phyloP scores from a whole-genome alignment of 805 yeast species.

The Candida tibetensis region DNA sequence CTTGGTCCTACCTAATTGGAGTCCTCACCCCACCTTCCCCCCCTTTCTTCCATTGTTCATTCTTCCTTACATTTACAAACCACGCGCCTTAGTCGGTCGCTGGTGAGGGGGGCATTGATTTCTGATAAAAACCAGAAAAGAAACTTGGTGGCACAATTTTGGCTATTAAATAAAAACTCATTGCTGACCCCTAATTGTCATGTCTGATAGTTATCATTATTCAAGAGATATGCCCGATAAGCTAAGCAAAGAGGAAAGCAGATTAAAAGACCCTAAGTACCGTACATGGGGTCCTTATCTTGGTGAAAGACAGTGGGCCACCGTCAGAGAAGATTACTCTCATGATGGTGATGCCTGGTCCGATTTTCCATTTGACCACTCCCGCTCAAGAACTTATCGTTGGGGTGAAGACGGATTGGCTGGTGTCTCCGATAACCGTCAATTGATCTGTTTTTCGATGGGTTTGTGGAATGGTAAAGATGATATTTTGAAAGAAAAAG shows the following conservation, averaged over 20 bases:
- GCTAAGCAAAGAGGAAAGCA: slow-evolving; percentile 37
- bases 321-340: slow-evolving; percentile 87
- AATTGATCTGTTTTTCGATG: slow-evolving; percentile 68
- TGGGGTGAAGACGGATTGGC: slow-evolving; percentile 98
- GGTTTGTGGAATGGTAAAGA: slow-evolving; percentile 93
- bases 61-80: no score
- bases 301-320: slow-evolving; percentile 73
- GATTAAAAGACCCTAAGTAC: slow-evolving; percentile 32
- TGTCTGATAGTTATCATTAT: slow-evolving; percentile 5
- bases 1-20: no score
- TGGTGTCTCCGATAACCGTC: slow-evolving; percentile 84
- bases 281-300: slow-evolving; percentile 82
- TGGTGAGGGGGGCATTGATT: background rate
- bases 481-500: slow-evolving; percentile 76
- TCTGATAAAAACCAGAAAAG: background rate
- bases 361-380: slow-evolving; percentile 81
- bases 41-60: background rate
- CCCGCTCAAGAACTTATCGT: slow-evolving; percentile 74
- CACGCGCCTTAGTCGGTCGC: background rate
- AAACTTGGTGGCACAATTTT: background rate
- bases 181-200: no score
- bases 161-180: no score
- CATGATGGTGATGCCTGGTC: slow-evolving; percentile 88
- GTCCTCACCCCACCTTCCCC: background rate
- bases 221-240: slow-evolving; percentile 8